These are phyloP conservation scores for Chenopodium quinoa DNA, from an alignment of 148 eudicot genomes.

Conservation along the genomic window DNA sequence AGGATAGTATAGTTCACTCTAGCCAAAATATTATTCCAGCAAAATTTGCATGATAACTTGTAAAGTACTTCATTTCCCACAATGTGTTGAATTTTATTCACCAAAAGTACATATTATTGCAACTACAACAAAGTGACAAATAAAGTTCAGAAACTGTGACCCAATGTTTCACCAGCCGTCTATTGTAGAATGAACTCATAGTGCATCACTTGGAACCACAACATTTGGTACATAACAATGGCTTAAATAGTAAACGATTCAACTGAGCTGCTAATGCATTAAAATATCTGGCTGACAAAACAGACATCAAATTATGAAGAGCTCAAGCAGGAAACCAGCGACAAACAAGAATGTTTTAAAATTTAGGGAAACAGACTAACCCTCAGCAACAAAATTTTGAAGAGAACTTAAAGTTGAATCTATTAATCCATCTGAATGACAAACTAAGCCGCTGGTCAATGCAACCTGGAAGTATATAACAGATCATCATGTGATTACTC, in stretches of 20 bases:
- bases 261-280: neutral
- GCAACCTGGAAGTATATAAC: slow-evolving; percentile 47
- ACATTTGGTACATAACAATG: neutral
- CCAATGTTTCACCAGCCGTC: neutral
- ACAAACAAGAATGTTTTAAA: neutral
- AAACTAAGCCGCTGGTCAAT: slow-evolving; percentile 50
- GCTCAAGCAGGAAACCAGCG: neutral
- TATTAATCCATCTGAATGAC: slow-evolving; percentile 69
- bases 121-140: neutral
- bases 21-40: neutral
- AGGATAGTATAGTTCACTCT: neutral
- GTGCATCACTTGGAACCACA: neutral
- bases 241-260: neutral
- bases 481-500: too few species aligned
- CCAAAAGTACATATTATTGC: neutral
- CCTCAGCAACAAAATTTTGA: slow-evolving; percentile 38
- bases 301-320: neutral
- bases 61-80: neutral
- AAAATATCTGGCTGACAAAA: neutral
- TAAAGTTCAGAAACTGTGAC: neutral
- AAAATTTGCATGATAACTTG: neutral
- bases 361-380: slow-evolving; percentile 35
- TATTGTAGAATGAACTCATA: neutral
- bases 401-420: slow-evolving; percentile 59
- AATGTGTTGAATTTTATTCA: neutral